Base-by-base conservation (phyloP, 345 rosid genomes). In the Microcos paniculata region DNA sequence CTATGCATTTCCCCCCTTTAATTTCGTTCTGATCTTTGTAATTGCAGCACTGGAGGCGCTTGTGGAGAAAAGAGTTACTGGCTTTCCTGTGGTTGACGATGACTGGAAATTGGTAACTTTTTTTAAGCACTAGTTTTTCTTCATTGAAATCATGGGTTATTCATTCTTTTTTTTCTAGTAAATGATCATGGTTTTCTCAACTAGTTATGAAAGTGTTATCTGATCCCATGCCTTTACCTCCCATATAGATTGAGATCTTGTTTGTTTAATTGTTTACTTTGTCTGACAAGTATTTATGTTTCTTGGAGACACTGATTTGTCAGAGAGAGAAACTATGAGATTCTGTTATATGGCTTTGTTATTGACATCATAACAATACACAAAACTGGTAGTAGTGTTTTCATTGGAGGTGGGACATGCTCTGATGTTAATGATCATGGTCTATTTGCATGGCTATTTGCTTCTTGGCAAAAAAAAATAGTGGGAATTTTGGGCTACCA, bases 61-160 rank as follows among this genome's bases (percentile, higher is more conserved):
- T 45, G 97, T 93, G 77, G 92, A 96, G 83, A 85, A 84, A 86
- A 90, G 97, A 85, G 80, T 93, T 64, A 90, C 97, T 5, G 98
- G 99, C 61, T 90, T 93, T 70, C 99, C 99, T 51, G 98, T 93
- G 79, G 82, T 91, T 53, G 93, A 93, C 78, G 97, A 93, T 74
- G 83, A 93, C 53, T 96, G 97, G 97, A 91, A 80, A 24, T 85
- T 91, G 94, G 98, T 96, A 90, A 81, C 11, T 55, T 49, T 55
- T 49, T 6, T 38, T 1, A 38, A 38, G 6, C 30, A 33, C 3
- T 30, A 21, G 21, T 53, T 3, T 24, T 74, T 68, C 31, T 42
- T 62, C 68, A 19, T 79, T 66, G 9, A 51, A 10, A 70, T 18
- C 23, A 18, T 49, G 18, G 5, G 15, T 19, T 49, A 12, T 6